phyloP scores from a whole-genome alignment of 768 basidiomycete genomes.

The Pilatotrama ljubarskyi region DNA sequence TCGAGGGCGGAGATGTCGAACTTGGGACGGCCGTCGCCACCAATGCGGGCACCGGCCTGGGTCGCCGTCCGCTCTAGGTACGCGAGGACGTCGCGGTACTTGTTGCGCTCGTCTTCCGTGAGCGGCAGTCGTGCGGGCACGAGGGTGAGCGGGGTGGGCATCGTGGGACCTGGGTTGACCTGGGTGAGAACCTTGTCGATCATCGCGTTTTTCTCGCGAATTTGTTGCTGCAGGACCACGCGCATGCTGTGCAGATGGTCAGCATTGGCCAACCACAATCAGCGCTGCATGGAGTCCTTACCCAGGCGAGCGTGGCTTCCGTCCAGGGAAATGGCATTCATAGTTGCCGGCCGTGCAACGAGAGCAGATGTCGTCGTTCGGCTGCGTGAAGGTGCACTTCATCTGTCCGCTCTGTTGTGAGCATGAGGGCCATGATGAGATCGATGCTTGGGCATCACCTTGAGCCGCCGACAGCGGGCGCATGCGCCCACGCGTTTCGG shows the following conservation, averaged over 20 bases:
- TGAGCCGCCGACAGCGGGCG: slow-evolving; percentile 30
- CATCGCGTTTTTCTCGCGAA: slow-evolving; percentile 34
- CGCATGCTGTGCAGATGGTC: slow-evolving; percentile 26
- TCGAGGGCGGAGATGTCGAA: slow-evolving; percentile 35
- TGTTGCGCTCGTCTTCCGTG: slow-evolving; percentile 26
- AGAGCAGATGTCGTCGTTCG: slow-evolving; percentile 23
- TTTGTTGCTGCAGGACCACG: slow-evolving; percentile 33
- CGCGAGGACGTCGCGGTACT: slow-evolving; percentile 31
- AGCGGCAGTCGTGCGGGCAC: slow-evolving; percentile 29
- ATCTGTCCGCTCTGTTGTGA: slow-evolving; percentile 15
- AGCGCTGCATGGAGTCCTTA: slow-evolving; percentile 7
- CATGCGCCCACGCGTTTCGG: slow-evolving; percentile 27
- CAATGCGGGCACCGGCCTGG: slow-evolving; percentile 20
- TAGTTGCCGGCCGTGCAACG: slow-evolving; percentile 31
- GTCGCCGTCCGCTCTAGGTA: slow-evolving; percentile 32
- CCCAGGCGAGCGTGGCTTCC: slow-evolving; percentile 37
- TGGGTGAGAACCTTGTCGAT: slow-evolving; percentile 29
- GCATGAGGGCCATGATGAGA: neutral
- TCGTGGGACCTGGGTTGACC: slow-evolving; percentile 28
- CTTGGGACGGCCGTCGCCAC: slow-evolving; percentile 24
- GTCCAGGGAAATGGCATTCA: slow-evolving; percentile 33
- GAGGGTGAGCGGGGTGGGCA: slow-evolving; percentile 33
- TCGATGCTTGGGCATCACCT: slow-evolving; percentile 12
- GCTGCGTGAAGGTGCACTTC: slow-evolving; percentile 29
- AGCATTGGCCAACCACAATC: neutral